Evolutionary conservation across 2,329 filamentous ascomycete genomes (phyloP).

Genomic region (Penicillium oxalicum): DNA sequence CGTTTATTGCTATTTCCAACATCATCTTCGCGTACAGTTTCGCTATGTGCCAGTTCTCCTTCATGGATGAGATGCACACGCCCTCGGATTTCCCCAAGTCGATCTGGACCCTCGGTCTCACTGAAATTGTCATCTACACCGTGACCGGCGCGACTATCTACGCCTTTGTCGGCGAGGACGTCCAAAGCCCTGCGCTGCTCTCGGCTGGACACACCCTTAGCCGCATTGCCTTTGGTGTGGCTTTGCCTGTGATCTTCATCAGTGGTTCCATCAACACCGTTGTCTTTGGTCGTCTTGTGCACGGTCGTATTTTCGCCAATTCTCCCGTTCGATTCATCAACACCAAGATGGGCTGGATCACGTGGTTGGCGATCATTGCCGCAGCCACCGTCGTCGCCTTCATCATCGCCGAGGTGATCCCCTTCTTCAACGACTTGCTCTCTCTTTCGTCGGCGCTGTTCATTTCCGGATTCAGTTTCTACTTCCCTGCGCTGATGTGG

Average conservation of each 20-base stretch:
- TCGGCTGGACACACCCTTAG: conserved; percentile 23
- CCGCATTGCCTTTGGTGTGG: conserved; percentile 28
- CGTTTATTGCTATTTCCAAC: conserved; percentile 29
- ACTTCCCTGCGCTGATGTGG: conserved; percentile 44
- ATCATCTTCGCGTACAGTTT: conserved; percentile 40
- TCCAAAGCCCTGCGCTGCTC: conserved; percentile 27
- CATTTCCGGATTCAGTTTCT: conserved; percentile 86
- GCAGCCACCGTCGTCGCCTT: conserved; percentile 72
- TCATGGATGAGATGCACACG: conserved; percentile 34
- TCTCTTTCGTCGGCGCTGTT: conserved; percentile 57
- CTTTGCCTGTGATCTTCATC: conserved; percentile 31
- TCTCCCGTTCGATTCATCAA: conserved; percentile 30
- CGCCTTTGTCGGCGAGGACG: conserved; percentile 27
- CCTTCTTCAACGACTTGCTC: conserved; percentile 67
- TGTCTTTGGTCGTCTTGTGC: conserved; percentile 29
- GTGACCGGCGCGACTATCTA: conserved; percentile 28
- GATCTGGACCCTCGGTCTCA: conserved; percentile 34
- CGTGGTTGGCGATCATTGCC: conserved; percentile 24
- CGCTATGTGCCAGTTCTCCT: conserved; percentile 35
- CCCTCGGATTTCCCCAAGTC: conserved; percentile 31
- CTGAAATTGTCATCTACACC: conserved; percentile 31
- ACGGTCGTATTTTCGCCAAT: conserved; percentile 28
- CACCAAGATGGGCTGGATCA: conserved; percentile 30
- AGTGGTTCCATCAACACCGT: conserved; percentile 31
- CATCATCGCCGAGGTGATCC: conserved; percentile 77